These are phyloP conservation scores for Agapanthus africanus DNA, from an alignment of 106 monocot genomes.

Conservation along the genomic window DNA sequence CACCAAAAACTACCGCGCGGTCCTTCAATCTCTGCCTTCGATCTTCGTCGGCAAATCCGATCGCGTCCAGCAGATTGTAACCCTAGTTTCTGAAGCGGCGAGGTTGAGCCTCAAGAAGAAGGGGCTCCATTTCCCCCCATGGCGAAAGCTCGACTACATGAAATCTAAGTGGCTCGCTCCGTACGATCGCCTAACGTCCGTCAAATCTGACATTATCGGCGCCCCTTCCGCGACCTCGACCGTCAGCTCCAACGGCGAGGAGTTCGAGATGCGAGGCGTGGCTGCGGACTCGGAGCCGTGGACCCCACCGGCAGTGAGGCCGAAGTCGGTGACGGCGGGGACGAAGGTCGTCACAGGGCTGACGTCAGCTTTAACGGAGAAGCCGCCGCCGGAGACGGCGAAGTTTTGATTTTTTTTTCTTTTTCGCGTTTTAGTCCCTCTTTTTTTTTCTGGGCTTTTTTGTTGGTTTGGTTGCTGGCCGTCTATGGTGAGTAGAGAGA, in stretches of 20 bases:
- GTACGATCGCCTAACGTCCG: conserved; percentile 6
- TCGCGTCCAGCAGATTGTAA: conserved; percentile 43
- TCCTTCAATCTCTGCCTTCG: conserved; percentile 58
- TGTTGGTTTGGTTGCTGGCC: not conserved
- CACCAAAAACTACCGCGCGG: conserved; percentile 50
- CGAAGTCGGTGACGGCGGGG: not conserved
- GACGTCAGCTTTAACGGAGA: conserved; percentile 2
- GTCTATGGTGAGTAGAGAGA: not conserved
- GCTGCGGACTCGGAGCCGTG: too few relatives aligned
- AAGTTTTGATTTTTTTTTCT: too few relatives aligned
- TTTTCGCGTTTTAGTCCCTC: not conserved
- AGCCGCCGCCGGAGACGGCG: not conserved
- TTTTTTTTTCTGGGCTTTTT: not conserved
- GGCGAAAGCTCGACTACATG: conserved; percentile 72
- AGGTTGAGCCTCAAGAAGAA: conserved; percentile 67
- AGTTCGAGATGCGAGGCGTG: conserved; percentile 12
- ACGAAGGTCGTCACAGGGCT: conserved; percentile 8
- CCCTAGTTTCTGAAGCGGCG: conserved; percentile 52
- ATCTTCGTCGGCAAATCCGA: conserved; percentile 70
- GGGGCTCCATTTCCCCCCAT: conserved; percentile 70
- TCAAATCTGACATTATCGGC: not conserved
- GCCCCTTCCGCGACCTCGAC: conserved; percentile 10
- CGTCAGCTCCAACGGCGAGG: conserved; percentile 18
- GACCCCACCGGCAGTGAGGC: conserved; percentile 14
- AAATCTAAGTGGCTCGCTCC: conserved; percentile 58